Evolutionary conservation across 2,329 filamentous ascomycete species (phyloP), one percentile per base, ranked within the genome.

Genomic region (Podosphaera aphanis): DNA sequence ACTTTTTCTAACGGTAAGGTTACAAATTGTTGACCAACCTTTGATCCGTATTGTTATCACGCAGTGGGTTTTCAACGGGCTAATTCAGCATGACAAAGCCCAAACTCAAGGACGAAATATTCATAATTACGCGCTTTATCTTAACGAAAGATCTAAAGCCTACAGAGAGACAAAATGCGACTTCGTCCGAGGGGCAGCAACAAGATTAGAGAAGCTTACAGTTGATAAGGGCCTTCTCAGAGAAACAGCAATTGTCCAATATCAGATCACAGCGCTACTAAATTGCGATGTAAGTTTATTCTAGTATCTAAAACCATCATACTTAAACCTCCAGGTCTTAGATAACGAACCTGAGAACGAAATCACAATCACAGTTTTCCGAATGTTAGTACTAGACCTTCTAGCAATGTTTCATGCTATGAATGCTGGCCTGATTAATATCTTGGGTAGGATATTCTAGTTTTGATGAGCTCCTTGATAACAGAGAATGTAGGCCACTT

Each of bases 81-180:
- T 70, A 55, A 69, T 58, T 16, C 8, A 8, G 3, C n/a, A 11
- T 55, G 52, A 49, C 38, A 44, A 61, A 92, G 88, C 84, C 46
- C 90, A 95, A 68, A 84, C 82, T 4, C 90, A 98, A 62, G 90
- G 90, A 49, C 77, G 81, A 48, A 98, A 95, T 60, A 95, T 98
- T 58, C 75, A 84, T 50, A 77, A 85, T 56, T 98, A 98, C 63
- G 76, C 83, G 27, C 76, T 80, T 51, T 98, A 98, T 61, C 71
- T 98, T 43, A 69, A 78, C 46, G 77, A 88, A 59, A 76, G 90
- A 59, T 80, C 84, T 48, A 75, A 77, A 57, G 82, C 84, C 46
- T 98, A 77, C 59, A 76, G 78, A 49, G 76, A 88, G 49, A 90
- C 84, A 15, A 84, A 83, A 62, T 75, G 79, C 50, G 90, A 98